These are phyloP conservation scores for Rhododendron vialii DNA, from an alignment of 148 eudicot species.

Conservation along the genomic window DNA sequence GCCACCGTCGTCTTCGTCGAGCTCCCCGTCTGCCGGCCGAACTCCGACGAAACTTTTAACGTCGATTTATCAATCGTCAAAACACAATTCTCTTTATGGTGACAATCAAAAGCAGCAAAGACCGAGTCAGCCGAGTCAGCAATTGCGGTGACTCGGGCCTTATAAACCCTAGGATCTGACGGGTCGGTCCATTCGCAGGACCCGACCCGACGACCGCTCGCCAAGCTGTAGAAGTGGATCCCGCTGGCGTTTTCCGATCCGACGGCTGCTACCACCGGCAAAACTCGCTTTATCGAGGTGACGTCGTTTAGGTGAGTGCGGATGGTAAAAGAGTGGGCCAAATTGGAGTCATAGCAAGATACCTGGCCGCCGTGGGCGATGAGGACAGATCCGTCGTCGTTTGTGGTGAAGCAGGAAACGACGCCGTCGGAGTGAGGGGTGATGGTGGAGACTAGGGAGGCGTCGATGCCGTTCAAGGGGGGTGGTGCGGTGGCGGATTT, in stretches of 20 bases:
- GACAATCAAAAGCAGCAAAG: slow-evolving; percentile 56
- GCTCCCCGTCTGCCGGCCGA: slow-evolving; percentile 56
- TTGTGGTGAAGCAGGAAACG: slow-evolving; percentile 39
- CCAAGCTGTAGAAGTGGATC: slow-evolving; percentile 50
- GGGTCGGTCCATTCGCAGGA: slow-evolving; percentile 59
- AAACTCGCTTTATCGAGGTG: slow-evolving; percentile 29
- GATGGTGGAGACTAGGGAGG: slow-evolving; percentile 31
- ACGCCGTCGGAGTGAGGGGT: slow-evolving; percentile 48
- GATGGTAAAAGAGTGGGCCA: slow-evolving; percentile 35
- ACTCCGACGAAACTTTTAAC: slow-evolving; percentile 33
- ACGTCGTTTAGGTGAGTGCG: slow-evolving; percentile 61
- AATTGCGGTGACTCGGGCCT: slow-evolving; percentile 58
- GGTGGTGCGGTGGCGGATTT: slow-evolving; percentile 32
- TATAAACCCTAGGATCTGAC: slow-evolving; percentile 51
- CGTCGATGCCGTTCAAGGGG: slow-evolving; percentile 52
- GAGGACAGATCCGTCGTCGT: slow-evolving; percentile 43
- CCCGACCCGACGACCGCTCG: slow-evolving; percentile 25
- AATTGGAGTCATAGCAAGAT: slow-evolving; percentile 45
- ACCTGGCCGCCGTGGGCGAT: slow-evolving; percentile 58
- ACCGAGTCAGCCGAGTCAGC: slow-evolving; percentile 35
- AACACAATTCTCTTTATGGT: slow-evolving; percentile 61
- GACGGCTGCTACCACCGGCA: slow-evolving; percentile 38
- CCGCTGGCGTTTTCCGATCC: slow-evolving; percentile 46
- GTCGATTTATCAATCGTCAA: slow-evolving; percentile 45
- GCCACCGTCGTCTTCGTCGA: slow-evolving; percentile 48